Percentiles rank a stretch among this genome's conserved stretches.
phyloP scores from a whole-genome alignment of 352 stramenopile genomes.

The Pythium monospermum region DNA sequence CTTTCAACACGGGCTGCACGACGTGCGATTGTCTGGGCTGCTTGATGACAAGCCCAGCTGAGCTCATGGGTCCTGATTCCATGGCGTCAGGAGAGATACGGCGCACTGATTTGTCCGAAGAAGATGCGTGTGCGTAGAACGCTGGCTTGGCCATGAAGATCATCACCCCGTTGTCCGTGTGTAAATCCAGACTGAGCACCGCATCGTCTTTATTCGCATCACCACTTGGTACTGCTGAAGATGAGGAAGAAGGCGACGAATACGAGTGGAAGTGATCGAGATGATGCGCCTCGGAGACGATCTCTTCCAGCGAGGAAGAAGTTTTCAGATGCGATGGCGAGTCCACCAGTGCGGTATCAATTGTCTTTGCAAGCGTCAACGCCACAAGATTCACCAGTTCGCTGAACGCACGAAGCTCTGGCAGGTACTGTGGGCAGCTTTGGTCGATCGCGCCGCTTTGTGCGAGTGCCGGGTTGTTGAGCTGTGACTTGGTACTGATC shows the following conservation, averaged over 20 bases:
- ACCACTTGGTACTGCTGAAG: background rate
- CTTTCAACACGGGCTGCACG: constrained; percentile 13
- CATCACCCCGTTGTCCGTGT: constrained; percentile 23
- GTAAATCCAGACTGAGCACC: constrained; percentile 13
- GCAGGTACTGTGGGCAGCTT: constrained; percentile 12
- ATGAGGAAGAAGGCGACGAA: background rate
- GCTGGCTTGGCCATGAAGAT: constrained; percentile 20
- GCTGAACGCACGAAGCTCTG: constrained; percentile 4
- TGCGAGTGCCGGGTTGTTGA: constrained; percentile 9
- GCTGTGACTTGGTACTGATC: constrained; percentile 24
- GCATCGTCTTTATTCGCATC: background rate
- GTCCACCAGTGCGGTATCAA: background rate
- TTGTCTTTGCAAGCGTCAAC: background rate
- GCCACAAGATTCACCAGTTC: constrained; percentile 8
- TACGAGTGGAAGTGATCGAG: constrained; percentile 25
- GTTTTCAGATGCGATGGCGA: background rate
- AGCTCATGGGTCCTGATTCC: constrained; percentile 2
- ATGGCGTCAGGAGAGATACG: constrained; percentile 3
- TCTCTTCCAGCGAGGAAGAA: constrained; percentile 9
- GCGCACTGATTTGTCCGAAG: background rate
- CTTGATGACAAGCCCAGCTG: constrained; percentile 17
- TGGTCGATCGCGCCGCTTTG: background rate
- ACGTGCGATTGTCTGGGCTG: constrained; percentile 3
- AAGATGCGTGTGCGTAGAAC: constrained; percentile 22
- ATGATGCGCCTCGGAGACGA: constrained; percentile 13